phyloP scores from a whole-genome alignment of 768 basidiomycete species.

The Thelephora ganbajun region DNA sequence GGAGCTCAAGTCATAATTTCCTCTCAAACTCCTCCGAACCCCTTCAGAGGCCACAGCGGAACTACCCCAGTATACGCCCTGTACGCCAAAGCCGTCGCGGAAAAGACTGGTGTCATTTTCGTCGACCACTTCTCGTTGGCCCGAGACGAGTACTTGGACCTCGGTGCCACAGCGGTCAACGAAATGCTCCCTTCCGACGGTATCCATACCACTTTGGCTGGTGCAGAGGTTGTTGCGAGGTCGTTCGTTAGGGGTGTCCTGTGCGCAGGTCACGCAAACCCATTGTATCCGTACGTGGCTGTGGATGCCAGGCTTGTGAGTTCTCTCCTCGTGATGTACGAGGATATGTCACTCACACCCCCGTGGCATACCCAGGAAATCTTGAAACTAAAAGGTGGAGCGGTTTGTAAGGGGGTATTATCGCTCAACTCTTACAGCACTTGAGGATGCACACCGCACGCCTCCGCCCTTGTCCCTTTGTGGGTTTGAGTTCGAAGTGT shows the following conservation, averaged over 20 bases:
- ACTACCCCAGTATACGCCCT: slow-evolving; percentile 28
- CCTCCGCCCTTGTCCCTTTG: too few relatives aligned
- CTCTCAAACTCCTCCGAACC: slow-evolving; percentile 33
- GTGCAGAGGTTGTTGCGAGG: slow-evolving; percentile 32
- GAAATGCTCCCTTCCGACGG: slow-evolving; percentile 32
- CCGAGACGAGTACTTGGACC: slow-evolving; percentile 25
- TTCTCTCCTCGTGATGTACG: too few relatives aligned
- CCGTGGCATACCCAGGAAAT: too few relatives aligned
- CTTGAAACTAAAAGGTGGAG: too few relatives aligned
- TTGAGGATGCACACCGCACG: too few relatives aligned
- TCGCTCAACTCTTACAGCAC: too few relatives aligned
- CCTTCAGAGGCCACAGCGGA: slow-evolving; percentile 20
- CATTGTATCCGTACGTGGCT: too few relatives aligned
- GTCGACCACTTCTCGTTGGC: slow-evolving; percentile 33
- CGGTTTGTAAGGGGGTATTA: too few relatives aligned
- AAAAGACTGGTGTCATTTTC: slow-evolving; percentile 24
- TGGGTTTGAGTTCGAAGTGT: too few relatives aligned
- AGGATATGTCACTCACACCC: too few relatives aligned
- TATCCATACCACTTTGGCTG: slow-evolving; percentile 28
- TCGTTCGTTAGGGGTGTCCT: slow-evolving; percentile 32
- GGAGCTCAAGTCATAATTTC: slow-evolving; percentile 34
- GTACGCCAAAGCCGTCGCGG: slow-evolving; percentile 27
- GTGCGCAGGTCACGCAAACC: slow-evolving; percentile 13
- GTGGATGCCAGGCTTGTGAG: too few relatives aligned
- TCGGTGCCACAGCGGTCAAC: slow-evolving; percentile 24